A percentile compares a stretch with the other conserved stretches of the same genome.
Evolutionary conservation across 495 filamentous ascomycete species (phyloP).

Genomic region (Aspergillus homomorphus): DNA sequence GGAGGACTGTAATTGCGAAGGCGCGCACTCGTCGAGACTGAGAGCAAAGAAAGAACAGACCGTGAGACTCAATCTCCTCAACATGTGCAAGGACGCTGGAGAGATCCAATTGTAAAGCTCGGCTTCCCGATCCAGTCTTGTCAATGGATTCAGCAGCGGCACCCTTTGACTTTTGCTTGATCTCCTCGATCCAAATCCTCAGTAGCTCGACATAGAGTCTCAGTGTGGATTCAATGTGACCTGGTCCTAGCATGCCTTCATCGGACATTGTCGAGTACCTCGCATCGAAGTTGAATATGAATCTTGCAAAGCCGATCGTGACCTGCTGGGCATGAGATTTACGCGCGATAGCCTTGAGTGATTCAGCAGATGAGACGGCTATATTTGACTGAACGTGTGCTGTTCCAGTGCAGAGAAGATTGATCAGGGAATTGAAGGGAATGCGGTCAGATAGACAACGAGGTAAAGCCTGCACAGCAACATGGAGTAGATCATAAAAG

Average conservation of each 20-base stretch:
- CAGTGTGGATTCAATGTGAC: constrained; percentile 92
- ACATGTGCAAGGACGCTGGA: constrained; percentile 87
- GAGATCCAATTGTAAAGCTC: constrained; percentile 74
- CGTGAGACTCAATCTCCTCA: constrained; percentile 95
- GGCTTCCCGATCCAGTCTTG: constrained; percentile 49
- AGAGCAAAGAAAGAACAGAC: constrained; percentile 96
- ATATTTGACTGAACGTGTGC: constrained; percentile 93
- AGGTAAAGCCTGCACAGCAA: constrained; percentile 91
- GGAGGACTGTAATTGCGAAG: constrained; percentile 88
- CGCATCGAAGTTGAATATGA: constrained; percentile 97
- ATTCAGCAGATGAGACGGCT: constrained; percentile 85
- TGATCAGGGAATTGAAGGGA: constrained; percentile 90
- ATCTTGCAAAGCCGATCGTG: constrained; percentile 91
- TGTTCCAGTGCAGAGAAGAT: constrained; percentile 92
- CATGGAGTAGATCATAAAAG: constrained; percentile 92
- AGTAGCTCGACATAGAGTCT: constrained; percentile 90
- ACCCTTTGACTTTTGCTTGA: constrained; percentile 78
- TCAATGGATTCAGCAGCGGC: constrained; percentile 62
- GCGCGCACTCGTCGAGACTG: constrained; percentile 85
- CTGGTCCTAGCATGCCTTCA: constrained; percentile 91
- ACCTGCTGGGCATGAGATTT: constrained; percentile 94
- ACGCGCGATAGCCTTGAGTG: constrained; percentile 89
- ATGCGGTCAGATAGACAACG: constrained; percentile 88
- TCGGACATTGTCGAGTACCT: constrained; percentile 97
- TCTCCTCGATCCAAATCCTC: constrained; percentile 95